These are phyloP conservation scores for Cryptomeria japonica DNA, from an alignment of 75 land plant species.

Conservation along the genomic window DNA sequence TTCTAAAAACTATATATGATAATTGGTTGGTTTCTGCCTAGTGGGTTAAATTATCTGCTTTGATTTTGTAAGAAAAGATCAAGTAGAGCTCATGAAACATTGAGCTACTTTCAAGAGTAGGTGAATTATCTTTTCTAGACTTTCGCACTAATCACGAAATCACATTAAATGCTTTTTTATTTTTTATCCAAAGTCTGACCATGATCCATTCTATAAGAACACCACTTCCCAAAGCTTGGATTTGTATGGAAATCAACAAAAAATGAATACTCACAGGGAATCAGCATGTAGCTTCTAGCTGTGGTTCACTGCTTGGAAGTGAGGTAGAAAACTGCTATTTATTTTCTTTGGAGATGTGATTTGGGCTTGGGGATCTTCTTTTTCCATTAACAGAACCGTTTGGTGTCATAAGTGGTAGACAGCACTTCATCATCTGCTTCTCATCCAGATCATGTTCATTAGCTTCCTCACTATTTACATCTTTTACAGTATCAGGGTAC, in stretches of 20 bases:
- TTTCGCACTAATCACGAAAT: neutral
- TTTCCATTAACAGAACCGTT: slow-evolving; percentile 26
- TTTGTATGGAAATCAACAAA: slow-evolving; percentile 3
- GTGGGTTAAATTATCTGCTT: neutral
- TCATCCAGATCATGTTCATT: neutral
- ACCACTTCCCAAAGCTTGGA: neutral
- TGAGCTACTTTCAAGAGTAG: neutral
- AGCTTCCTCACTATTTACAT: neutral
- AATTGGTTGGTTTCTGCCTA: neutral
- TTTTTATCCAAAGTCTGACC: neutral
- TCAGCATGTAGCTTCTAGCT: neutral
- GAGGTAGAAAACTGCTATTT: neutral
- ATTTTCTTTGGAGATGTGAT: slow-evolving; percentile 1
- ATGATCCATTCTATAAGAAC: neutral
- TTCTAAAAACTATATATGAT: neutral
- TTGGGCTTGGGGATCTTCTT: slow-evolving; percentile 21
- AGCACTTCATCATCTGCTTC: slow-evolving; percentile 22
- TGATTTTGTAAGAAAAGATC: neutral
- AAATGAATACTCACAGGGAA: slow-evolving; percentile 7
- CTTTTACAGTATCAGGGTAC: neutral
- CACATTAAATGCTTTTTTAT: neutral
- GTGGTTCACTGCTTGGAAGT: neutral
- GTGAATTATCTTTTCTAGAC: neutral
- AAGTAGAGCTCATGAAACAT: neutral
- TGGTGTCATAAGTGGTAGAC: slow-evolving; percentile 27